Base-by-base conservation (phyloP, 768 basidiomycete genomes). In the Russula dissimulans region DNA sequence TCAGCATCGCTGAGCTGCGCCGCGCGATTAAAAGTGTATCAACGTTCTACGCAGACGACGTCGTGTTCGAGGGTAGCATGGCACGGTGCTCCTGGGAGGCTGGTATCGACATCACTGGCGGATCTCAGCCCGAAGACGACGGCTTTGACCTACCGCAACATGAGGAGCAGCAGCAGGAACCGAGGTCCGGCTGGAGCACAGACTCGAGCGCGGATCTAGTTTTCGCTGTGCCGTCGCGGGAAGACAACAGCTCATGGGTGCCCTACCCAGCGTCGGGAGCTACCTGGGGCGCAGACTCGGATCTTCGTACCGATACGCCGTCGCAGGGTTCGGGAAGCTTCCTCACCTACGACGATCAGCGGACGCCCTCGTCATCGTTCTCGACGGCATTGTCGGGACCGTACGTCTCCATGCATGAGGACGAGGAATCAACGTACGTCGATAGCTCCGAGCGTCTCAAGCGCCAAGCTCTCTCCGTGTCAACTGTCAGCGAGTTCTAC, bases 1-100 rank as follows among this genome's bases (percentile, higher is more conserved):
- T 71, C 59, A 71, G 71, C 7, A 67, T 72, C 34, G 56, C 65
- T 18, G 80, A 84, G 67, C 73, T 90, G 55, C 81, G 85, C 36
- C 69, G 75, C 43, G 80, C 79, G 36, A 75, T 90, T 61, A 76
- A 80, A 64, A 74, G 75, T 12, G 76, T 90, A 44, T 72, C 76
- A 44, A 81, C 75, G 60, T 89, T 91, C 71, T 91, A 91, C 66
- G 81, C 84, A 5, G 79, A 81, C n/a, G 84, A 81, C 60, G 87
- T 83, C 49, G 76, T 90, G 58, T 89, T 90, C 64, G 87, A 90
- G 68, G 88, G 86, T 49, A 87, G 85, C 68, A 84, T 90, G 76
- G 88, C 89, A 34, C 79, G 84, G 44, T 87, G 86, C 64, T 77
- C 83, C 5, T 89, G 87, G 87, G 88, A 91, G 71, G 79, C 82